Percentiles rank a stretch among this genome's conserved stretches.
Evolutionary conservation across 129 eudicot species (phyloP).

Genomic region (Flaveria brownii): DNA sequence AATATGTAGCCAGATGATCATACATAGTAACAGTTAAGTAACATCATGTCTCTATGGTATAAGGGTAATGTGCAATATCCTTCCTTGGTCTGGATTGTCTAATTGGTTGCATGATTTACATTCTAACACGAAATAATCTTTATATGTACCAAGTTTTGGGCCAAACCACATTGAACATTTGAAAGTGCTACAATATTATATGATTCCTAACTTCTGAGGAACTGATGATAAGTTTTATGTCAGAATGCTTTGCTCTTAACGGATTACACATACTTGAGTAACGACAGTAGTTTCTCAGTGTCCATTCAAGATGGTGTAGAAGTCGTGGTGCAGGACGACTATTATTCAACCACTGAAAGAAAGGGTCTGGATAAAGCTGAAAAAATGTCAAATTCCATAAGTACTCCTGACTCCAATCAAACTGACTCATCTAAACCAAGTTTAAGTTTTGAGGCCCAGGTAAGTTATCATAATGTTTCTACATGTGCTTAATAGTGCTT

Average conservation of each 20-base stretch:
- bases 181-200: not conserved
- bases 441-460: constrained; percentile 95
- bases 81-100: not conserved
- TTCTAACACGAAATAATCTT: not conserved
- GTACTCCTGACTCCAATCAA: constrained; percentile 41
- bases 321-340: constrained; percentile 47
- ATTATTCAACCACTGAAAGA: constrained; percentile 26
- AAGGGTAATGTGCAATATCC: not conserved
- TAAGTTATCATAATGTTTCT: constrained; percentile 24
- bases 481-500: not conserved
- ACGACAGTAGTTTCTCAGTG: constrained; percentile 77
- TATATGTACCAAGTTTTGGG: constrained; percentile 5
- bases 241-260: constrained; percentile 87
- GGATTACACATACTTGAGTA: constrained; percentile 78
- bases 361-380: constrained; percentile 36
- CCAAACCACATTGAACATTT: not conserved
- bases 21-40: constrained; percentile 12
- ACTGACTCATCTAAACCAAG: constrained; percentile 57
- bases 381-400: constrained; percentile 35
- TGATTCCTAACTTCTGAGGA: constrained; percentile 15
- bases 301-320: constrained; percentile 82
- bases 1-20: not conserved
- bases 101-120: not conserved
- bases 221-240: constrained; percentile 1
- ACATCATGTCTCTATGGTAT: not conserved